Conservation (phyloP, 257 asterid species). For the Nicotiana tomentosiformis region DNA sequence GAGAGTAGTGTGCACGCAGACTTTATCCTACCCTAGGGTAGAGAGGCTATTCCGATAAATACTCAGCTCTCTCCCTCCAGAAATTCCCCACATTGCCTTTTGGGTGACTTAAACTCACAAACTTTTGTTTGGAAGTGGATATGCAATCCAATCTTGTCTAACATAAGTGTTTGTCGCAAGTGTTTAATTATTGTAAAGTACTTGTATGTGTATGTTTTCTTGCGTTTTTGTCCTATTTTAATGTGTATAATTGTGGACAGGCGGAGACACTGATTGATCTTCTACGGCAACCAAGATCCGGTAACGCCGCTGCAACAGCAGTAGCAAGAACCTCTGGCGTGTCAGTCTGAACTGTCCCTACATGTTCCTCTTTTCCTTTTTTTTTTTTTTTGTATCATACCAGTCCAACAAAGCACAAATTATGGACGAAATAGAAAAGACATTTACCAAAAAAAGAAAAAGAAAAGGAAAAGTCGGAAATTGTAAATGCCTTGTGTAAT, state of each 20-base stretch:
- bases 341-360: conserved; percentile 31
- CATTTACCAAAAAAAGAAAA: not conserved
- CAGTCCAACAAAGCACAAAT: not conserved
- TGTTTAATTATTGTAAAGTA: not conserved
- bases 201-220: not conserved
- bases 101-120: too few relatives aligned
- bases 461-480: not conserved
- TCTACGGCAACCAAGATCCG: conserved; percentile 88
- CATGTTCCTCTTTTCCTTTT: conserved; percentile 14
- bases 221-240: conserved; percentile 2
- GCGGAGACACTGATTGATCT: conserved; percentile 77
- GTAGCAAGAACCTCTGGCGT: conserved; percentile 40
- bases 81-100: too few relatives aligned
- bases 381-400: not conserved
- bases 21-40: too few relatives aligned
- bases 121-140: too few relatives aligned
- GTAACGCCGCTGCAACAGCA: conserved; percentile 47
- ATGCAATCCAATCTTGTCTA: too few relatives aligned
- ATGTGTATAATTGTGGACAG: conserved; percentile 44
- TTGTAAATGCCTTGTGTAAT: conserved; percentile 11
- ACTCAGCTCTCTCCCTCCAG: too few relatives aligned
- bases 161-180: not conserved
- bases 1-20: too few relatives aligned
- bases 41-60: too few relatives aligned
- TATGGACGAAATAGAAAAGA: not conserved